Evolutionary conservation across 306 rosid species (phyloP).

Genomic region (Vigna radiata): DNA sequence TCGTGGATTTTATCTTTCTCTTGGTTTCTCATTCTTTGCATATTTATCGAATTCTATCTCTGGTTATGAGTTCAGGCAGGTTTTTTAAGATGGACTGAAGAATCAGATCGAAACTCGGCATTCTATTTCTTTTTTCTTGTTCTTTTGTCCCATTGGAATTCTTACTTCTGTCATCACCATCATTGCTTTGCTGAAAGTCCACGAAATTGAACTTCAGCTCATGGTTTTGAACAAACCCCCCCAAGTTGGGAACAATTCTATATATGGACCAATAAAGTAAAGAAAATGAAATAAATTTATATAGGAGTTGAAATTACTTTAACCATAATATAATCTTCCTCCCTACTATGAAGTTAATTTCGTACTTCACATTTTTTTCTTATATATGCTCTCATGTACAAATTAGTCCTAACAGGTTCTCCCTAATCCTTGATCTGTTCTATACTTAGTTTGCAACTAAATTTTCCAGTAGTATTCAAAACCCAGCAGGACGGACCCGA

Average conservation of each 20-base stretch:
- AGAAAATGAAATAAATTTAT: no score
- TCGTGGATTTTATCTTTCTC: slow-evolving; percentile 40
- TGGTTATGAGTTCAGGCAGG: slow-evolving; percentile 61
- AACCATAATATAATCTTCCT: no score
- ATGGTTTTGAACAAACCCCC: not conserved
- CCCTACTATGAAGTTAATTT: no score
- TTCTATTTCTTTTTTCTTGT: slow-evolving; percentile 81
- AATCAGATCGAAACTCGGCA: slow-evolving; percentile 86
- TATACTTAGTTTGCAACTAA: not conserved
- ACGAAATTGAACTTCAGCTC: not conserved
- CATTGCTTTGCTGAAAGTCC: not conserved
- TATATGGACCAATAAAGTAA: no score
- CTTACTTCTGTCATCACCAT: slow-evolving; percentile 71
- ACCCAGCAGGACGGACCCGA: no score
- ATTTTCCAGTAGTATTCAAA: no score
- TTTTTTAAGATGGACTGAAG: slow-evolving; percentile 73
- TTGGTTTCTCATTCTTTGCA: slow-evolving; percentile 36
- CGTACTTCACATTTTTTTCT: no score
- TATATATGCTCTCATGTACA: no score
- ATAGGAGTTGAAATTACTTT: no score
- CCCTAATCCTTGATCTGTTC: not conserved
- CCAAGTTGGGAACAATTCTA: not conserved
- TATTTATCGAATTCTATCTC: slow-evolving; percentile 7
- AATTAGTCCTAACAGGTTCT: not conserved
- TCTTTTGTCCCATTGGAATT: slow-evolving; percentile 92